Evolutionary conservation across 352 stramenopile genomes (phyloP).

Genomic region (Globisporangium viniferum): DNA sequence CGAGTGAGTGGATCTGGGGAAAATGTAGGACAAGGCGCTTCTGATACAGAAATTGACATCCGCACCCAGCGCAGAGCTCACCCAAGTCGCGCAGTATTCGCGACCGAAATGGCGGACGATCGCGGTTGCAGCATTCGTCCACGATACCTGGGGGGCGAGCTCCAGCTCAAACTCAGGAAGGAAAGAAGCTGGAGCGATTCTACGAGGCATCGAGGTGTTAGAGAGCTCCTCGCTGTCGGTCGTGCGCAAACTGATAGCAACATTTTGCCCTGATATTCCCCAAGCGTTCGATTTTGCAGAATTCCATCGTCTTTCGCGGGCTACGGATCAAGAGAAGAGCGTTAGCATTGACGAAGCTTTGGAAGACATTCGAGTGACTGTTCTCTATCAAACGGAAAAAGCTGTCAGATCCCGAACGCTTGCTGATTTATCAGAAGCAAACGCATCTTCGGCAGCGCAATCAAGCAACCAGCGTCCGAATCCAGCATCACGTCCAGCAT

Average conservation of each 20-base stretch:
- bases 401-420: neutral
- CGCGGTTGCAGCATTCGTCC: neutral
- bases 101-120: slow-evolving; percentile 1
- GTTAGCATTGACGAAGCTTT: neutral
- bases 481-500: neutral
- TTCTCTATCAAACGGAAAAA: neutral
- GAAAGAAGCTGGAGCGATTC: neutral
- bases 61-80: slow-evolving; percentile 5
- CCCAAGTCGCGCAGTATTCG: neutral
- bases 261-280: slow-evolving; percentile 23
- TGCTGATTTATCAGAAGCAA: neutral
- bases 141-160: neutral
- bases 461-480: neutral
- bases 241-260: slow-evolving; percentile 26
- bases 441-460: neutral
- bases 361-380: neutral
- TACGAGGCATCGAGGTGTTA: slow-evolving; percentile 19
- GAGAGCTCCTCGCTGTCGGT: slow-evolving; percentile 24
- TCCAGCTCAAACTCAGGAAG: neutral
- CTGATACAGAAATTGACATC: neutral
- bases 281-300: slow-evolving; percentile 21
- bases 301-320: neutral
- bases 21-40: neutral
- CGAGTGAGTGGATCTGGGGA: neutral
- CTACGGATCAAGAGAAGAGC: neutral